phyloP scores from a whole-genome alignment of 176 grass and related monocot genomes.

The Oryza australiensis region DNA sequence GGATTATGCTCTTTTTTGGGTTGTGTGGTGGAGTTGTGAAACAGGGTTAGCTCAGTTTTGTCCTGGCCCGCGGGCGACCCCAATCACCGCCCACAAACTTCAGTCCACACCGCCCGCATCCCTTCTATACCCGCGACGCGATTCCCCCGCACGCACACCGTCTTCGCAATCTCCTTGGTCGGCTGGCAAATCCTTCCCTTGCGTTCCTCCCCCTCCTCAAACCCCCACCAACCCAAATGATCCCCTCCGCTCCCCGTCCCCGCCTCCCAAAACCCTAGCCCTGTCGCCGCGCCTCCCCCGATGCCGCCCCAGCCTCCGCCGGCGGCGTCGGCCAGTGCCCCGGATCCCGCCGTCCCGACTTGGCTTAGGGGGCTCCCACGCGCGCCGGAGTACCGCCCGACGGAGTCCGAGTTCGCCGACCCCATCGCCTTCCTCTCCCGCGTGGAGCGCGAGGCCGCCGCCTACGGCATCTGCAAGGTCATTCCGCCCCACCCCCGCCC shows the following conservation, averaged over 20 bases:
- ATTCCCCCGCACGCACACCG: neutral
- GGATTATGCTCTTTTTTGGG: no score
- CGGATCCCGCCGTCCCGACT: conserved; percentile 43
- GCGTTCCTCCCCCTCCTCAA: conserved; percentile 25
- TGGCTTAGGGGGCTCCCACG: conserved; percentile 78
- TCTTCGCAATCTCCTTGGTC: neutral
- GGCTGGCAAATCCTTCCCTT: neutral
- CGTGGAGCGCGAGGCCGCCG: conserved; percentile 78
- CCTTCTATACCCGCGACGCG: neutral
- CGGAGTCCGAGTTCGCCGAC: conserved; percentile 95
- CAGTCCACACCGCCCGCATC: conserved; percentile 31
- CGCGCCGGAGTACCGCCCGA: conserved; percentile 96
- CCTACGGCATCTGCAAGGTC: conserved; percentile 99
- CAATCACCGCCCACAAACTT: neutral
- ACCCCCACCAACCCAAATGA: conserved; percentile 39
- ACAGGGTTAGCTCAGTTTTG: no score
- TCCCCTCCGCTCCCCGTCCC: conserved; percentile 36
- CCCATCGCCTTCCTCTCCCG: conserved; percentile 95
- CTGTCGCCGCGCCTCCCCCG: neutral
- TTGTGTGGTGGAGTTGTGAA: no score
- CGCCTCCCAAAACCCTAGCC: conserved; percentile 49
- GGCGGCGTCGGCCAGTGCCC: neutral
- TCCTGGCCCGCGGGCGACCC: conserved; percentile 1
- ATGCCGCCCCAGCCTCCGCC: conserved; percentile 11
- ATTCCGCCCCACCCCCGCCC: conserved; percentile 77